Conservation (phyloP, 768 basidiomycete genomes). For the Lentinula boryana region DNA sequence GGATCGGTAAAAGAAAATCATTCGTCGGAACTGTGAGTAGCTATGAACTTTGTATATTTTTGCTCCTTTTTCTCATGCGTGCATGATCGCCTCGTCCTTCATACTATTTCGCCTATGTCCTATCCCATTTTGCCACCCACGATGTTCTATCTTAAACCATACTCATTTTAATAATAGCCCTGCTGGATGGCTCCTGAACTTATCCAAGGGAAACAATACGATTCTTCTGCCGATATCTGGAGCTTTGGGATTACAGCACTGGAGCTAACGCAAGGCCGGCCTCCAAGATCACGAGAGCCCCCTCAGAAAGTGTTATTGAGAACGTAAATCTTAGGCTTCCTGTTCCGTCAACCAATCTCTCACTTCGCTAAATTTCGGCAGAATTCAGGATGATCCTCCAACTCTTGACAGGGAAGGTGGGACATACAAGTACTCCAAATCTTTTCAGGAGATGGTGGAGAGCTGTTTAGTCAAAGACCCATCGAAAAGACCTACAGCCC, state of each 20-base stretch:
- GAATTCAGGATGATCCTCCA: conserved; percentile 75
- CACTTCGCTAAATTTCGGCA: conserved; percentile 15
- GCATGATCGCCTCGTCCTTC: not conserved
- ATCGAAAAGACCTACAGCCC: conserved; percentile 70
- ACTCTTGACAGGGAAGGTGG: conserved; percentile 70
- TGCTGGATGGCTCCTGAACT: conserved; percentile 98
- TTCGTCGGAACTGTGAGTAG: conserved; percentile 82
- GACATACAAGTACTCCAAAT: conserved; percentile 66
- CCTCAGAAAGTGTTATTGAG: conserved; percentile 70
- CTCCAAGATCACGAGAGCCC: conserved; percentile 75
- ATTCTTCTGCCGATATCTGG: conserved; percentile 90
- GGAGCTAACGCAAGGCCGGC: conserved; percentile 81
- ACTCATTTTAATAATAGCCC: conserved; percentile 37
- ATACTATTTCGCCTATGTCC: not conserved
- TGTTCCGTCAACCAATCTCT: not conserved
- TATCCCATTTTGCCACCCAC: not conserved
- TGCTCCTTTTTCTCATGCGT: not conserved
- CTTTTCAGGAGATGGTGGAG: conserved; percentile 80
- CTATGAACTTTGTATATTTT: conserved; percentile 3
- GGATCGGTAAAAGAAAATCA: conserved; percentile 75
- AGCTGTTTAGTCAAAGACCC: conserved; percentile 85
- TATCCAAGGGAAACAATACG: conserved; percentile 79
- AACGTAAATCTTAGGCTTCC: conserved; percentile 40
- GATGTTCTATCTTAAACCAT: not conserved
- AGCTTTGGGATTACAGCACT: conserved; percentile 94